phyloP scores from a whole-genome alignment of 2,329 filamentous ascomycete species.

The Biscogniauxia sp. region DNA sequence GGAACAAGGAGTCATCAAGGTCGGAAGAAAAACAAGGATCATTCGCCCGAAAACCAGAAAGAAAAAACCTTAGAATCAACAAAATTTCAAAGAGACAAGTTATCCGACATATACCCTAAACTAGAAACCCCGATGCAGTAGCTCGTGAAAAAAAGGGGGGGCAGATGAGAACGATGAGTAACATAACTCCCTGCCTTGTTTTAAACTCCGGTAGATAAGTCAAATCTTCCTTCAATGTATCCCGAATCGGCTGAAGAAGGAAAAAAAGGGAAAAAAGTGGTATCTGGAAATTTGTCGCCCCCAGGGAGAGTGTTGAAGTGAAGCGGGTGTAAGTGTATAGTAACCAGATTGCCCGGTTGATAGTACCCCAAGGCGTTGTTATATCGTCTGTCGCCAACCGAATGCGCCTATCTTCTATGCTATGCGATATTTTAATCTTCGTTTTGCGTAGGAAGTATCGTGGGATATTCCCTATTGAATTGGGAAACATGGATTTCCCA shows the following conservation, averaged over 20 bases:
- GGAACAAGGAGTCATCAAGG: too few relatives aligned
- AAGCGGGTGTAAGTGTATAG: neutral
- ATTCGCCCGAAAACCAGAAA: too few relatives aligned
- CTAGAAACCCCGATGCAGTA: neutral
- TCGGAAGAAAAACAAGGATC: too few relatives aligned
- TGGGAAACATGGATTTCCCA: neutral
- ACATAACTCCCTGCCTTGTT: conserved; percentile 1
- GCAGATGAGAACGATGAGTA: neutral
- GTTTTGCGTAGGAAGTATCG: neutral
- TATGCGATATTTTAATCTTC: conserved; percentile 9
- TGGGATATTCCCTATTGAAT: neutral
- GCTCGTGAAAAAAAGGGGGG: neutral
- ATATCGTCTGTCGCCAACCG: conserved; percentile 14
- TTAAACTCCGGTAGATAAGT: conserved; percentile 12
- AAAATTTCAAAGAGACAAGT: too few relatives aligned
- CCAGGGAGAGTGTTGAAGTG: conserved; percentile 11
- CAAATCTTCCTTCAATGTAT: conserved; percentile 8
- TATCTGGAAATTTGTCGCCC: conserved; percentile 12
- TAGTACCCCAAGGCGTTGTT: conserved; percentile 5
- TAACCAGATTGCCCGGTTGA: conserved; percentile 1
- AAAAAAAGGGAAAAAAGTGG: conserved; percentile 8
- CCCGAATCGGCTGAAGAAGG: neutral
- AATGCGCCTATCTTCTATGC: conserved; percentile 13
- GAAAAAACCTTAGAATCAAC: too few relatives aligned
- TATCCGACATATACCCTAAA: too few relatives aligned